These are phyloP conservation scores for Mycena olivaceomarginata DNA, from an alignment of 768 basidiomycete genomes.

Conservation along the genomic window DNA sequence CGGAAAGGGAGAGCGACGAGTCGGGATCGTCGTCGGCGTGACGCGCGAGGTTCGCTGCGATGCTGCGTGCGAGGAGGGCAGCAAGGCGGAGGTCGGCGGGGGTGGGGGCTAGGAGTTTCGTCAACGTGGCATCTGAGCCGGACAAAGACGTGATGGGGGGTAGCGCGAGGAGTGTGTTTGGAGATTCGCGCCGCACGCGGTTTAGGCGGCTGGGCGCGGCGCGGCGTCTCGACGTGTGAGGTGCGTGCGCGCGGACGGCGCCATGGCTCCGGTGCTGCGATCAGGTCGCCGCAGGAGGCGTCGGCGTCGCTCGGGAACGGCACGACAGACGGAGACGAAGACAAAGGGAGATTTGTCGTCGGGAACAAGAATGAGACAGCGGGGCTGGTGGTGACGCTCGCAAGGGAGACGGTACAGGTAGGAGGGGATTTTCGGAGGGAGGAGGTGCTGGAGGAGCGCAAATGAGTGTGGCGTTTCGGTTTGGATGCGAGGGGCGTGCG, in stretches of 20 bases:
- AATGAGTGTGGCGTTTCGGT: slow-evolving; percentile 9
- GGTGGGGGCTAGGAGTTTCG: not conserved
- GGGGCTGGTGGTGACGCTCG: no score
- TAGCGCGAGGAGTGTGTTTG: not conserved
- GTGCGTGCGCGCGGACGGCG: slow-evolving; percentile 33
- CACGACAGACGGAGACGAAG: not conserved
- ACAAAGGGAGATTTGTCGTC: not conserved
- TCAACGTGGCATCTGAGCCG: no score
- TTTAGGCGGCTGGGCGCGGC: slow-evolving; percentile 7
- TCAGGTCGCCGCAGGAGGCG: no score
- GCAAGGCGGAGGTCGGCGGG: slow-evolving; percentile 19
- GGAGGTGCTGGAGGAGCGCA: slow-evolving; percentile 7
- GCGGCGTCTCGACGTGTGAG: slow-evolving; percentile 33
- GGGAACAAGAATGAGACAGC: not conserved
- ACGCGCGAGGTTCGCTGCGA: not conserved
- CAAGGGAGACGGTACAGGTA: not conserved
- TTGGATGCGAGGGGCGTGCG: no score
- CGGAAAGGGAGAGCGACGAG: not conserved
- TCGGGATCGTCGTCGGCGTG: not conserved
- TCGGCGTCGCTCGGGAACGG: slow-evolving; percentile 18
- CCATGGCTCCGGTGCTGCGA: no score
- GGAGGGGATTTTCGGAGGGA: not conserved
- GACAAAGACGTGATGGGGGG: not conserved
- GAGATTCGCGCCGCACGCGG: not conserved
- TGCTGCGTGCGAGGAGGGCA: slow-evolving; percentile 34